These are phyloP conservation scores for Parasarocladium wereldwijsianum DNA, from an alignment of 2,329 filamentous ascomycete species.

Conservation along the genomic window DNA sequence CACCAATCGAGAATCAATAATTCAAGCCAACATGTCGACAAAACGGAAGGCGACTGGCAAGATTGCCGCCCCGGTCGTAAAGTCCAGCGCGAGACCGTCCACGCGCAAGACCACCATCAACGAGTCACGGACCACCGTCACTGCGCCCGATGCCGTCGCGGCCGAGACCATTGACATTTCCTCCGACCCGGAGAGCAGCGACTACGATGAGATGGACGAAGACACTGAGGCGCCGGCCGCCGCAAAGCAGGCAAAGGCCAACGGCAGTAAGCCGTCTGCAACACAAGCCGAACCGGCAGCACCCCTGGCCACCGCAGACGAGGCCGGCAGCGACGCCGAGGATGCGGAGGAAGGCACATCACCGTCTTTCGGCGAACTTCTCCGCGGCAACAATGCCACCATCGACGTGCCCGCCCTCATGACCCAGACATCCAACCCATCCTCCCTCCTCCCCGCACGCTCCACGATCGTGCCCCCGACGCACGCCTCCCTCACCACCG, in stretches of 20 bases:
- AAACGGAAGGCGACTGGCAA: constrained; percentile 44
- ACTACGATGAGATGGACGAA: constrained; percentile 28
- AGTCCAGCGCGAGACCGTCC: constrained; percentile 34
- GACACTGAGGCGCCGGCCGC: constrained; percentile 18
- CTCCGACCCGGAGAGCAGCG: constrained; percentile 35
- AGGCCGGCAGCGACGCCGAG: constrained; percentile 13
- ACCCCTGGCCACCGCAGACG: constrained; percentile 8
- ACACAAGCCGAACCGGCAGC: constrained; percentile 11
- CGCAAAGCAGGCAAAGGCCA: constrained; percentile 4
- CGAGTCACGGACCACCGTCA: constrained; percentile 42
- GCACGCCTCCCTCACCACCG: constrained; percentile 72
- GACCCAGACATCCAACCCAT: constrained; percentile 21
- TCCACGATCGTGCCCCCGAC: constrained; percentile 44
- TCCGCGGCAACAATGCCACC: constrained; percentile 55
- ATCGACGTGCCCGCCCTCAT: constrained; percentile 61
- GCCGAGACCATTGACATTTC: constrained; percentile 40
- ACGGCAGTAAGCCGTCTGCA: constrained; percentile 3
- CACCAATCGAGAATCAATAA: neutral
- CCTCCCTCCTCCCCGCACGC: constrained; percentile 18
- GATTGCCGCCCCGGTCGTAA: constrained; percentile 40
- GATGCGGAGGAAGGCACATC: constrained; percentile 25
- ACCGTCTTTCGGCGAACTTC: constrained; percentile 77
- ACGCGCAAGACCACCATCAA: constrained; percentile 34
- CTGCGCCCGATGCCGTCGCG: constrained; percentile 24
- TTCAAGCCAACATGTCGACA: constrained; percentile 36